Percentiles rank a stretch among this genome's conserved stretches.
These are phyloP conservation scores for Lachancea lanzarotensis DNA, from an alignment of 805 yeast genomes.

Conservation along the genomic window DNA sequence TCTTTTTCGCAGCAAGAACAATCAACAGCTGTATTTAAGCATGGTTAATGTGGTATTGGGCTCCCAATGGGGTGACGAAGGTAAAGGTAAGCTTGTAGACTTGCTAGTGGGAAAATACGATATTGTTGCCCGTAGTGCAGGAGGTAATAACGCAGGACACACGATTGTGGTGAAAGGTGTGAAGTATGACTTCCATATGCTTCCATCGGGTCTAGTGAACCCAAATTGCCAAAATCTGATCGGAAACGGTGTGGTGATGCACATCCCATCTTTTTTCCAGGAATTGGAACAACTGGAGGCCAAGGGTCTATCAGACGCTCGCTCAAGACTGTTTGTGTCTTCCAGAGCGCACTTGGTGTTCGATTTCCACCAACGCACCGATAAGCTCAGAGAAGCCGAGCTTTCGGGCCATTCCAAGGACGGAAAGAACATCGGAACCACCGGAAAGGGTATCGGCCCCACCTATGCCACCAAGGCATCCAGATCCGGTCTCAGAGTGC, in stretches of 20 bases:
- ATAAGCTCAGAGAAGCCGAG: conserved; percentile 90
- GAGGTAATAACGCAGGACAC: conserved; percentile 99
- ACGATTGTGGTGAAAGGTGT: conserved; percentile 86
- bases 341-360: conserved; percentile 95
- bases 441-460: conserved; percentile 99
- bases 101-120: conserved; percentile 90
- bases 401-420: conserved; percentile 44
- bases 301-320: conserved; percentile 58
- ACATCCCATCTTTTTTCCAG: conserved; percentile 84
- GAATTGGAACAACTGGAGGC: conserved; percentile 76
- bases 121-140: conserved; percentile 96
- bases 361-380: conserved; percentile 97
- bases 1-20: no score
- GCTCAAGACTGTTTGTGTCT: conserved; percentile 76
- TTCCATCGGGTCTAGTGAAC: conserved; percentile 96
- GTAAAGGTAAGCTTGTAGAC: conserved; percentile 96
- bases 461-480: conserved; percentile 95
- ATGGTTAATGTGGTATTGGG: conserved; percentile 81
- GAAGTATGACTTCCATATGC: conserved; percentile 97
- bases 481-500: conserved; percentile 94
- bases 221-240: conserved; percentile 83
- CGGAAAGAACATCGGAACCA: conserved; percentile 90
- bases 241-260: conserved; percentile 96
- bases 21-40: not conserved
- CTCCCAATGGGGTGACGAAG: conserved; percentile 99